These are phyloP conservation scores for Suillus fuscotomentosus DNA, from an alignment of 768 basidiomycete species.

Conservation along the genomic window DNA sequence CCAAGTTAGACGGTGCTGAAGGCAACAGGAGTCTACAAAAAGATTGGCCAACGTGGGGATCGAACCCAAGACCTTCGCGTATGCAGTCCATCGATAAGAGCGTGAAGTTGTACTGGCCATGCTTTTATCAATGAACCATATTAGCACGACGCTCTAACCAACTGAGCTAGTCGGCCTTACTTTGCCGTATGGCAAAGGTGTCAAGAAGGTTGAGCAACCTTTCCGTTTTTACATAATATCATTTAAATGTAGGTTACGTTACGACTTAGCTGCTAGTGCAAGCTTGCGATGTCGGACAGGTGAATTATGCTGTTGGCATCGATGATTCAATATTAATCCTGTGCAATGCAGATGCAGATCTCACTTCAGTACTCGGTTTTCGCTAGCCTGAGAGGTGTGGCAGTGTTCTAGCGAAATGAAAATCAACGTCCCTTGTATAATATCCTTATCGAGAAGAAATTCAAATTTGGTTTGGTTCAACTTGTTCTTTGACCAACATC, in stretches of 20 bases:
- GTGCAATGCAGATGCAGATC: not conserved
- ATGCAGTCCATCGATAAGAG: not conserved
- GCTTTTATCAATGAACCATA: constrained; percentile 7
- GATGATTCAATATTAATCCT: not conserved
- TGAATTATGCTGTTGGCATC: not conserved
- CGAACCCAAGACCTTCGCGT: constrained; percentile 73
- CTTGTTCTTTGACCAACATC: constrained; percentile 5
- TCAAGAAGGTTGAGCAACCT: not conserved
- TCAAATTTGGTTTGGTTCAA: constrained; percentile 16
- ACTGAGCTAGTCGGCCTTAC: constrained; percentile 83
- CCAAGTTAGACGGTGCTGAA: no score
- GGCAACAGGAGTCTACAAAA: not conserved
- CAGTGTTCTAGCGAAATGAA: not conserved
- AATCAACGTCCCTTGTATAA: not conserved
- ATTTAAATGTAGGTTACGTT: no score
- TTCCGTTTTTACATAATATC: no score
- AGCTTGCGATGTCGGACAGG: not conserved
- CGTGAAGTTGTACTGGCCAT: not conserved
- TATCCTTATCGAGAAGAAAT: not conserved
- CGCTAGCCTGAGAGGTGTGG: not conserved
- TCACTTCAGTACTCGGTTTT: not conserved
- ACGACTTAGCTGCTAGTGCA: not conserved
- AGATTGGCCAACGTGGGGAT: constrained; percentile 61
- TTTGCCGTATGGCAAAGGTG: rapidly evolving
- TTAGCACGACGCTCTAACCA: constrained; percentile 93